Evolutionary conservation across 176 grass and related monocot species (phyloP).

Genomic region (sorghum (Sorghum bicolor)): Sorghum_bicolor_NCBIv3 NC_012873.2:4025001-4025500

Average conservation of each 20-base stretch:
- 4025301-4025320: slow-evolving; percentile 52
- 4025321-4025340: slow-evolving; percentile 63
- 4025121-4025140: slow-evolving; percentile 70
- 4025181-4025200: slow-evolving; percentile 16
- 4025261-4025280: slow-evolving; percentile 51
- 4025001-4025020: slow-evolving; percentile 61
- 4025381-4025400: no score
- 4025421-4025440: neutral
- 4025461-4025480: neutral
- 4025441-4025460: neutral
- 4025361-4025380: neutral
- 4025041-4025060: slow-evolving; percentile 25
- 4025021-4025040: slow-evolving; percentile 51
- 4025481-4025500: neutral
- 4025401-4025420: neutral
- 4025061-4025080: slow-evolving; percentile 28
- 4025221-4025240: slow-evolving; percentile 62
- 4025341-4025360: slow-evolving; percentile 90
- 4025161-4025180: slow-evolving; percentile 95
- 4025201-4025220: slow-evolving; percentile 40
- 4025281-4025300: slow-evolving; percentile 29
- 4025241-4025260: slow-evolving; percentile 53
- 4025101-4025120: slow-evolving; percentile 56
- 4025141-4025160: slow-evolving; percentile 64
- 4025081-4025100: slow-evolving; percentile 68